phyloP scores from a whole-genome alignment of 2,329 filamentous ascomycete genomes.

The Botryotinia convoluta region DNA sequence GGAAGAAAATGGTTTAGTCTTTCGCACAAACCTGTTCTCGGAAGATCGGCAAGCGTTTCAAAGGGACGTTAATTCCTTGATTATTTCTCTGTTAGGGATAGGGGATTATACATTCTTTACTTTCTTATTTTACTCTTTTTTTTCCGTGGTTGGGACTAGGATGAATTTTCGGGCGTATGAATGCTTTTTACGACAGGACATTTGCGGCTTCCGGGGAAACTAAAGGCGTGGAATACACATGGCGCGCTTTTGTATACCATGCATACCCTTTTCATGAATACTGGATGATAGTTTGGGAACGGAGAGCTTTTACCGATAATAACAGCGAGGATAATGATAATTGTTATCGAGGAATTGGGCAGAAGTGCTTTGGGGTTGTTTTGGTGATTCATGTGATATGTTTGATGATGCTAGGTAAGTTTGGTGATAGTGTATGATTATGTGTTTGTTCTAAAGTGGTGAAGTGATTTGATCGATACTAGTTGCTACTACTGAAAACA shows the following conservation, averaged over 20 bases:
- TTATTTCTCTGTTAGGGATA: neutral
- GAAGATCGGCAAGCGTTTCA: constrained; percentile 7
- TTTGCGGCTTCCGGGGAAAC: neutral
- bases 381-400: neutral
- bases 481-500: neutral
- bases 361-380: neutral
- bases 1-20: constrained; percentile 28
- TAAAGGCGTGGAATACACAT: neutral
- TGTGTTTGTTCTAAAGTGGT: neutral
- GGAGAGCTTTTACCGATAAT: neutral
- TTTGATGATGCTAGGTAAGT: neutral
- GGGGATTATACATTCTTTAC: neutral
- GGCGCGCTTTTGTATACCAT: constrained; percentile 17
- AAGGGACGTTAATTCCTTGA: neutral
- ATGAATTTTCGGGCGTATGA: neutral
- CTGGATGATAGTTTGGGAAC: neutral
- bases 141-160: neutral
- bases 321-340: neutral
- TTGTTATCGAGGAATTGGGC: neutral
- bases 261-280: neutral
- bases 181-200: neutral
- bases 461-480: neutral
- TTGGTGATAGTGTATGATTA: neutral
- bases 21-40: constrained; percentile 8
- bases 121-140: no score